Base-by-base conservation (phyloP, 2,329 filamentous ascomycete species). In the Talaromyces sp. region DNA sequence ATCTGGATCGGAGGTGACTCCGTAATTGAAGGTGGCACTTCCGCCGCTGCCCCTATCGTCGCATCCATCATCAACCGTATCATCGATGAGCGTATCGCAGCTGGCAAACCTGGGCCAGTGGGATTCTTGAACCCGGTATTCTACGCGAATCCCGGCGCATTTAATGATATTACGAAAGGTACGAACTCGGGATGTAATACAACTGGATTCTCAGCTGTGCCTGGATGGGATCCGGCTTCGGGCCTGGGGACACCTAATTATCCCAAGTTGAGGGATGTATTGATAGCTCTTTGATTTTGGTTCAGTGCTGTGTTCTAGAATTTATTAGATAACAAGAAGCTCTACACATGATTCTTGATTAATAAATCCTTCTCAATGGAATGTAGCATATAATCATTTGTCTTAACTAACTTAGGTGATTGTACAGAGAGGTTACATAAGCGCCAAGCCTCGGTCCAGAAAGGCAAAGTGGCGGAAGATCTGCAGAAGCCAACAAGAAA, bases 11-110 rank as follows among this genome's bases (percentile, higher is more conserved):
- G 14, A 1, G 49, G 49, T 39, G 50, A 54, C 13, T 39, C 37
- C 24, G 24, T 41, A 37, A 54, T 54, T 16, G 39, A 41, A 56
- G 60, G 49, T 9, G 60, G 60, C 4, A 63, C 60, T 0, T 79
- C 75, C 27, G 84, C 86, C 45, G 82, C 87, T 0, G 76, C 85
- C 0, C 89, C 89, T 0, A 77, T 86, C 0, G 85, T 86, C 31
- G 83, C 85, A 0, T 84, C 81, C 9, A 80, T 90, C 60, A 77
- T 90, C 49, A 80, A 84, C 2, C 80, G 90, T 4, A 76, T 90
- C 64, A 90, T 90, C 69, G 87, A 89, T 69, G 86, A 84, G 1
- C 78, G 86, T 41, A 74, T 89, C 22, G 75, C 80, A 0, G 76
- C 74, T 3, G 83, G 84, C 3, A 82, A 84, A 71, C 70, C 80